Base-by-base conservation (phyloP, 257 asterid genomes). In the Rhazya stricta region DNA sequence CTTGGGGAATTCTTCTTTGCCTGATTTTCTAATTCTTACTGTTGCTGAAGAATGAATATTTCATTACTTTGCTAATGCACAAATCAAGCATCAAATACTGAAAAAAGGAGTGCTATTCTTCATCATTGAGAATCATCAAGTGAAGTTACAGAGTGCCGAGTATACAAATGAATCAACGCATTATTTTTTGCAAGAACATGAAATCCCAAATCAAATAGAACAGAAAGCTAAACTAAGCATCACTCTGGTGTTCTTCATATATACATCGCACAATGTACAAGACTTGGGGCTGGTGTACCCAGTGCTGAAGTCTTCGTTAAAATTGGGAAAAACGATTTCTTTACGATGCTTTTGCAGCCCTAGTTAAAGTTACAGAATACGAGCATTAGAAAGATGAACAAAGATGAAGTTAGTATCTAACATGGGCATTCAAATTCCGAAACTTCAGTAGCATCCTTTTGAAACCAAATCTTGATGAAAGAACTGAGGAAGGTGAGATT, bases 311-410 rank as follows among this genome's bases (percentile, higher is more conserved):
- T 71, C 75, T 43, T 69, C 60, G 13, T 10, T 34, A 21, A 4
- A 46, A 51, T 16, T n/a, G n/a, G 6, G 37, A 51, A 16, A 37
- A 7, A 66, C 30, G 19, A 12, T 21, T 43, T 29, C 21, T 25
- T 61, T 39, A 62, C 21, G 50, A 36, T 74, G 76, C 54, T 74
- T 41, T 79, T 0, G 62, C 56, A 36, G 70, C 41, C 76, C 83
- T 79, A 39, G 41, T 60, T 34, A 21, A 48, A 39, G 41, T 60
- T 34, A 21, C 48, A 60, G 36, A 19, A 36, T 12, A 70, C 50
- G 50, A 60, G 29, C 36, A 58, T 68, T 37, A 76, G 75, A 57
- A 67, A 57, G 15, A 39, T 54, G 11, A 54, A 37, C 23, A 10
- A 39, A 62, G 11, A 16, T 3, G 9, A 57, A 57, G 11, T 4